Percentiles rank a stretch among this genome's conserved stretches.
These are phyloP conservation scores for Pueraria montana DNA, from an alignment of 306 rosid genomes.

Conservation along the genomic window DNA sequence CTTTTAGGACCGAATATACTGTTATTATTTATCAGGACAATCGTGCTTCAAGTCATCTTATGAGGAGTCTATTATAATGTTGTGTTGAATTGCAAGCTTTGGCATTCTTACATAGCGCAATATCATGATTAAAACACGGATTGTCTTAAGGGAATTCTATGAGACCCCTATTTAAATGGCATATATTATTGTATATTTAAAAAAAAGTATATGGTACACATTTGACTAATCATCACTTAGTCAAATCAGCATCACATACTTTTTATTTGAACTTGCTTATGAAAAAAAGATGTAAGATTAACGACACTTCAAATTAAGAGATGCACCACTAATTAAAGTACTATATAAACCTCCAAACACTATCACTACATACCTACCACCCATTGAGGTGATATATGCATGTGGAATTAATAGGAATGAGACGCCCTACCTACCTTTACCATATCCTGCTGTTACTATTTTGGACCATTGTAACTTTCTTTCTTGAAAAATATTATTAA, in stretches of 20 bases:
- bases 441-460: too few species aligned
- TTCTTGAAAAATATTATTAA: background rate
- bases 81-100: background rate
- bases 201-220: background rate
- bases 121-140: background rate
- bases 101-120: background rate
- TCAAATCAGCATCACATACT: background rate
- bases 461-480: too few species aligned
- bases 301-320: background rate
- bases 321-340: background rate
- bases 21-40: background rate
- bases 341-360: background rate
- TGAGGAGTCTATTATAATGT: background rate
- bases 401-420: background rate
- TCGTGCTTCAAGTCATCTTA: conserved; percentile 1
- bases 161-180: background rate
- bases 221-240: background rate
- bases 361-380: background rate
- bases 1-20: background rate
- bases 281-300: background rate
- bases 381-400: background rate
- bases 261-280: background rate
- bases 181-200: background rate
- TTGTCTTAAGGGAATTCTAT: background rate
- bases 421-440: background rate